A percentile compares a stretch with the other conserved stretches of the same genome.
These are phyloP conservation scores for Populus alba DNA, from an alignment of 345 rosid species.

Conservation along the genomic window DNA sequence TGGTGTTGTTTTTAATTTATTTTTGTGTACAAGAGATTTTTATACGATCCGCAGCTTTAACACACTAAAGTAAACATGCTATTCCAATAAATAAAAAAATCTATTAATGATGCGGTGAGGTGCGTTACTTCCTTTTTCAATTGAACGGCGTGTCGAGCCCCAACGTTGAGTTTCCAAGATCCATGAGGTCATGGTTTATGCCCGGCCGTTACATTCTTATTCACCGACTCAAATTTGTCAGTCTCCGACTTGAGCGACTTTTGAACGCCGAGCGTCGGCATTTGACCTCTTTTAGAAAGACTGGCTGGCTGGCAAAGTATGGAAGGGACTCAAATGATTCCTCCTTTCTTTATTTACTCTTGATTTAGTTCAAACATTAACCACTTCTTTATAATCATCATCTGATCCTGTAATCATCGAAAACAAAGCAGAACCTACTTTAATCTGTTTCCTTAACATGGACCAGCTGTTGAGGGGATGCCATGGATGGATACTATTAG, in stretches of 20 bases:
- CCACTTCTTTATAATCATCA: no score
- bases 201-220: constrained; percentile 42
- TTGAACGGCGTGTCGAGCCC: constrained; percentile 55
- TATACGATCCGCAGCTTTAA: no score
- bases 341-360: background rate
- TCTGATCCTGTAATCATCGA: no score
- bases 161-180: background rate
- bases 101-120: background rate
- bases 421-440: no score
- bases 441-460: no score
- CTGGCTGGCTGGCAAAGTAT: background rate
- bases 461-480: no score
- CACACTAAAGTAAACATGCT: no score
- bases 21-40: no score
- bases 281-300: constrained; percentile 15
- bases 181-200: constrained; percentile 38
- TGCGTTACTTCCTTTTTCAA: constrained; percentile 45
- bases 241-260: background rate
- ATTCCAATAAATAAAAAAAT: background rate
- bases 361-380: no score
- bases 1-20: no score
- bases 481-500: no score
- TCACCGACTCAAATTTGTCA: constrained; percentile 37
- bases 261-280: constrained; percentile 25
- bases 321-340: background rate